Percentiles rank a stretch among this genome's conserved stretches.
phyloP scores from a whole-genome alignment of 495 filamentous ascomycete species.

The Amniculicola lignicola region DNA sequence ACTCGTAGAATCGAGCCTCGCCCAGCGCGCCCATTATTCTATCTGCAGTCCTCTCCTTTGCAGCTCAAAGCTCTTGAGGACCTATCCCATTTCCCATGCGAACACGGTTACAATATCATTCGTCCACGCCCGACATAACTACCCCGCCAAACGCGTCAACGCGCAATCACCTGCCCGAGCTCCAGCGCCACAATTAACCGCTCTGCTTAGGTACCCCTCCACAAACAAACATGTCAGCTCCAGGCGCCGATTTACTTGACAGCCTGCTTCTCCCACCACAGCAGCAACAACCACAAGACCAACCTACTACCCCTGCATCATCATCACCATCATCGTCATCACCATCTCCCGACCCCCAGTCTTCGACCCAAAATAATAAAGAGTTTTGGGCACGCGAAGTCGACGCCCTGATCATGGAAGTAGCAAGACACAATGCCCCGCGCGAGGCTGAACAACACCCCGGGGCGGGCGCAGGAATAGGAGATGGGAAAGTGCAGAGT shows the following conservation, averaged over 20 bases:
- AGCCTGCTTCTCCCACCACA: background rate
- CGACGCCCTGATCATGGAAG: background rate
- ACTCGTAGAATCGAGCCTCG: too few species aligned
- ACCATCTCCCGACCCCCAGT: background rate
- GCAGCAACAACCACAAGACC: background rate
- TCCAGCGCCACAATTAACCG: background rate
- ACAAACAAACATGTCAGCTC: background rate
- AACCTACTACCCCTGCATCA: background rate
- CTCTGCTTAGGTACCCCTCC: background rate
- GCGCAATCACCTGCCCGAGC: constrained; percentile 8
- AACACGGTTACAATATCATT: too few species aligned
- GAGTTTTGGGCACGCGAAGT: too few species aligned
- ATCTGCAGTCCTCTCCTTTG: too few species aligned
- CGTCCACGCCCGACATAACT: too few species aligned
- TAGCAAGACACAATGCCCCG: background rate
- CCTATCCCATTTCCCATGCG: too few species aligned
- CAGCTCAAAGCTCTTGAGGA: too few species aligned
- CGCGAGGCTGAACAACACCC: background rate
- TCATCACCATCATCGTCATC: background rate
- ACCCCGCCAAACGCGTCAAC: constrained; percentile 9
- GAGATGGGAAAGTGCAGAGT: background rate
- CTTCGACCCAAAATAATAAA: background rate
- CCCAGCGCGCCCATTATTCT: too few species aligned
- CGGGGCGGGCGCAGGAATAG: background rate
- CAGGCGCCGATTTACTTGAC: constrained; percentile 2